phyloP scores from a whole-genome alignment of 176 grass and related monocot genomes.

The Saccharum spontaneum region DNA sequence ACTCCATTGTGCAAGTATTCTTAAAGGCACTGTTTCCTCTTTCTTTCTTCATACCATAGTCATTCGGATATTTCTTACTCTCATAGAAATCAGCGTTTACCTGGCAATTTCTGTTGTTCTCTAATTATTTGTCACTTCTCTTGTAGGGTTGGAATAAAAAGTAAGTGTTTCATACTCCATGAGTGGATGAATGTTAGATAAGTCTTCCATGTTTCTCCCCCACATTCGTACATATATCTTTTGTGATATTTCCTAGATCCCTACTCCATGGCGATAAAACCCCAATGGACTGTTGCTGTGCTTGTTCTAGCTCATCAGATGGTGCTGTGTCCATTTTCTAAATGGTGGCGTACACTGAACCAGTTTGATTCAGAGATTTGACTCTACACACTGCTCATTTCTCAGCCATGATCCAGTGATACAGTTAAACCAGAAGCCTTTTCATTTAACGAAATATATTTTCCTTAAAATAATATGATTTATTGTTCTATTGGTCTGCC shows the following conservation, averaged over 20 bases:
- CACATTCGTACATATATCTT: not conserved
- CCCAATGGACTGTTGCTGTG: not conserved
- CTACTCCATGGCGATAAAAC: not conserved
- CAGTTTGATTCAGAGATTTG: not conserved
- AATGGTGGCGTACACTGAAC: not conserved
- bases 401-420: not conserved
- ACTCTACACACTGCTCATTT: not conserved
- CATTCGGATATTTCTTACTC: no score
- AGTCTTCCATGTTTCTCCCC: not conserved
- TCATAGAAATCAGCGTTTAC: not conserved
- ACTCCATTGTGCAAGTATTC: not conserved
- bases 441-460: constrained; percentile 13
- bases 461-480: not conserved
- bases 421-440: not conserved
- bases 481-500: not conserved
- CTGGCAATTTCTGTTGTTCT: not conserved
- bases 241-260: constrained; percentile 8
- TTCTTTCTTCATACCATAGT: no score
- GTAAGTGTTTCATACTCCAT: constrained; percentile 45
- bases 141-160: constrained; percentile 99
- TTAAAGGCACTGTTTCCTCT: no score
- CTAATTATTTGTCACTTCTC: constrained; percentile 32
- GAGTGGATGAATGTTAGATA: constrained; percentile 35
- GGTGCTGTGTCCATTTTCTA: not conserved
- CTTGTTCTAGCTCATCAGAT: constrained; percentile 17